Evolutionary conservation across 371 early-diverging fungal species (phyloP).

Genomic region (Circinella umbellata): DNA sequence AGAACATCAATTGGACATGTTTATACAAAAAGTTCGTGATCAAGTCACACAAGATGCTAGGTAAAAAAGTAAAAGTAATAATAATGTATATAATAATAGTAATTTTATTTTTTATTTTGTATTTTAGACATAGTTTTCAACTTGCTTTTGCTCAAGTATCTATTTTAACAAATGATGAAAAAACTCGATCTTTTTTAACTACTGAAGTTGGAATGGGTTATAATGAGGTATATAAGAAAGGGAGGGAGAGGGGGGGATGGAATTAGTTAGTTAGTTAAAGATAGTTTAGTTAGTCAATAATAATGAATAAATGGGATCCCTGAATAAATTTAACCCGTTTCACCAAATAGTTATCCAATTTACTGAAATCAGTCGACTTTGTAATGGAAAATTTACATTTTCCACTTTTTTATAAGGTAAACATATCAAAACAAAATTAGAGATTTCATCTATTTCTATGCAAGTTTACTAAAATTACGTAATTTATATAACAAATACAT

Average conservation of each 20-base stretch:
- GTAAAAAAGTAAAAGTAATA: neutral
- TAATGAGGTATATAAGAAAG: conserved; percentile 31
- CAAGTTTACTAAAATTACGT: neutral
- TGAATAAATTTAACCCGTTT: neutral
- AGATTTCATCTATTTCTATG: neutral
- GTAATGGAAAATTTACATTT: conserved; percentile 28
- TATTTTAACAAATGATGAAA: conserved; percentile 44
- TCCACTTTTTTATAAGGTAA: conserved; percentile 43
- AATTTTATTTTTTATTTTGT: neutral
- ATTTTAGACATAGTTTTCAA: conserved; percentile 15
- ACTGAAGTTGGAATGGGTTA: conserved; percentile 51
- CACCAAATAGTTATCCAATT: too few relatives aligned
- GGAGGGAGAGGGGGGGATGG: too few relatives aligned
- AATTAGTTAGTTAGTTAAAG: too few relatives aligned
- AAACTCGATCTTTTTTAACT: conserved; percentile 48
- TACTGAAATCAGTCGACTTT: conserved; percentile 27
- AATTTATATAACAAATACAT: too few relatives aligned
- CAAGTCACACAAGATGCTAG: neutral
- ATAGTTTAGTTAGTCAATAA: too few relatives aligned
- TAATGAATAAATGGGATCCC: too few relatives aligned
- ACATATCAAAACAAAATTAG: too few relatives aligned
- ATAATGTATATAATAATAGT: too few relatives aligned
- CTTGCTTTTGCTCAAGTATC: conserved; percentile 46
- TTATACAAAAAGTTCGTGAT: conserved; percentile 19
- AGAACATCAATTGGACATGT: conserved; percentile 37